phyloP scores from a whole-genome alignment of 1,139 yeast genomes.

The Diutina pseudorugosa region DNA sequence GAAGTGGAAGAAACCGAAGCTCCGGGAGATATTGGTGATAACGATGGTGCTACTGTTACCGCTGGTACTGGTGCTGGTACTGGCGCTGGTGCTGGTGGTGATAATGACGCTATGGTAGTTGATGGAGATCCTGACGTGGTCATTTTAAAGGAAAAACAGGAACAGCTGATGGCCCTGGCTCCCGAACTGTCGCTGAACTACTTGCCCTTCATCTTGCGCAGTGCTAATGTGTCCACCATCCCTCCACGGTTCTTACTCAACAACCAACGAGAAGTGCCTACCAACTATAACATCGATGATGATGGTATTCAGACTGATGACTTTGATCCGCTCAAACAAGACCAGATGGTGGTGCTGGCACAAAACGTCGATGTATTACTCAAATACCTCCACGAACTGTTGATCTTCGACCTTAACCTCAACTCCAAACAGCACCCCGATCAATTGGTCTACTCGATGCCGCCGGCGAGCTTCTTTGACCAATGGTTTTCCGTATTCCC shows the following conservation, averaged over 20 bases:
- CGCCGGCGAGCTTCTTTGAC: slow-evolving; percentile 6
- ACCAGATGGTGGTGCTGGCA: slow-evolving; percentile 18
- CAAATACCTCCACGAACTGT: slow-evolving; percentile 20
- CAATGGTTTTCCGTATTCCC: slow-evolving; percentile 20
- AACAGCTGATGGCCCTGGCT: not conserved
- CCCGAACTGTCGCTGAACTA: slow-evolving; percentile 22
- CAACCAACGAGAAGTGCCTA: slow-evolving; percentile 11
- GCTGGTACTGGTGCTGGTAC: too few species aligned
- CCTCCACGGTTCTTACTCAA: slow-evolving; percentile 37
- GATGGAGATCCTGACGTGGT: not conserved
- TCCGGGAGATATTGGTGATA: not conserved
- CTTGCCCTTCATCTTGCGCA: slow-evolving; percentile 51
- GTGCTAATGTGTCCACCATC: slow-evolving; percentile 47
- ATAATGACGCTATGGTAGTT: not conserved
- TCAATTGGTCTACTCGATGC: not conserved
- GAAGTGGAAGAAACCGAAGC: not conserved
- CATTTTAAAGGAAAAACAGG: not conserved
- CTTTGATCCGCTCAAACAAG: slow-evolving; percentile 15
- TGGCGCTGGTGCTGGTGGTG: too few species aligned
- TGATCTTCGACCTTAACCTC: slow-evolving; percentile 27
- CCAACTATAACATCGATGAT: slow-evolving; percentile 21
- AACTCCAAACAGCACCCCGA: slow-evolving; percentile 10
- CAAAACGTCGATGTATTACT: slow-evolving; percentile 23
- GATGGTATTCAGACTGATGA: slow-evolving; percentile 26
- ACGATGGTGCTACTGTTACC: too few species aligned